phyloP scores from a whole-genome alignment of 2,329 filamentous ascomycete species.

The Clarireedia sp. region DNA sequence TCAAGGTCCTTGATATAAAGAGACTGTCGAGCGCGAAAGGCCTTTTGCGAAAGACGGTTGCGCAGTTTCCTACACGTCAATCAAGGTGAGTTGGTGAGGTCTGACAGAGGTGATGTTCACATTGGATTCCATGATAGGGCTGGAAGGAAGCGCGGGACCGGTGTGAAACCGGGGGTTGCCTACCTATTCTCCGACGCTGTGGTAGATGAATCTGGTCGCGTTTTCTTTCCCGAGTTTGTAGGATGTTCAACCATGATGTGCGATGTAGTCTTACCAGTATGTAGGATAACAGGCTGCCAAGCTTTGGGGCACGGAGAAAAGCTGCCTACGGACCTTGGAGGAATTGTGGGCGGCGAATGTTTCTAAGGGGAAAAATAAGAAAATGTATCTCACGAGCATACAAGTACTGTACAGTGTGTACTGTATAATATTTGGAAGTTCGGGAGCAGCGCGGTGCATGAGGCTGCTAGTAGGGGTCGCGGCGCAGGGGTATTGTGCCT shows the following conservation, averaged over 20 bases:
- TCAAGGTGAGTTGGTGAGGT: not conserved
- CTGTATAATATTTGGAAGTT: too few species aligned
- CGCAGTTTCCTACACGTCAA: not conserved
- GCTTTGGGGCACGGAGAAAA: too few species aligned
- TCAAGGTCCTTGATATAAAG: slow-evolving; percentile 6
- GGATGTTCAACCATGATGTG: slow-evolving; percentile 6
- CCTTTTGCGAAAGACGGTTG: slow-evolving; percentile 8
- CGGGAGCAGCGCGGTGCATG: too few species aligned
- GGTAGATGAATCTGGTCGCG: not conserved
- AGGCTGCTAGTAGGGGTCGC: too few species aligned
- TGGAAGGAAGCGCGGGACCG: not conserved
- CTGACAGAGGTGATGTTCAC: not conserved
- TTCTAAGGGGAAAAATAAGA: too few species aligned
- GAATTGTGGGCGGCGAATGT: too few species aligned
- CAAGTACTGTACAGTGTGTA: too few species aligned
- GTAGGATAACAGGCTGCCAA: too few species aligned
- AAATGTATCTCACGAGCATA: too few species aligned
- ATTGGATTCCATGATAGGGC: not conserved
- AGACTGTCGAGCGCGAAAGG: slow-evolving; percentile 6
- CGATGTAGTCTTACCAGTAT: too few species aligned
- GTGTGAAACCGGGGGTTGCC: not conserved
- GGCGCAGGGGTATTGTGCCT: too few species aligned
- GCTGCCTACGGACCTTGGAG: too few species aligned
- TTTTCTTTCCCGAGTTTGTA: not conserved
- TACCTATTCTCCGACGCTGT: slow-evolving; percentile 9